phyloP scores from a whole-genome alignment of 768 basidiomycete species.

The Sutorius australiensis region DNA sequence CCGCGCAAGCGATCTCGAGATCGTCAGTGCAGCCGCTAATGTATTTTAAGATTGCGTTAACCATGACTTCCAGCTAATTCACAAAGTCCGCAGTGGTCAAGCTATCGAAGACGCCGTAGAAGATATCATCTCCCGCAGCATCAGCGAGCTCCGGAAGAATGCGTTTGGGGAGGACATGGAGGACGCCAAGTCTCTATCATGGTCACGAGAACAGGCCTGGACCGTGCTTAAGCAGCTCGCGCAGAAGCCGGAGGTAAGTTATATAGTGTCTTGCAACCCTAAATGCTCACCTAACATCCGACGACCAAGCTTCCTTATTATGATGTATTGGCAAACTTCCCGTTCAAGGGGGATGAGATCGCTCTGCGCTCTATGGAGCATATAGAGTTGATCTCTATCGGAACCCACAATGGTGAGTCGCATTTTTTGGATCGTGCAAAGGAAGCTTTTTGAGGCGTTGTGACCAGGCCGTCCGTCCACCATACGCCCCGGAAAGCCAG shows the following conservation, averaged over 20 bases:
- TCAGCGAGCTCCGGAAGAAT: conserved; percentile 82
- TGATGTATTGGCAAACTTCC: conserved; percentile 73
- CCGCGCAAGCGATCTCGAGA: conserved; percentile 84
- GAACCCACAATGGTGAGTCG: conserved; percentile 62
- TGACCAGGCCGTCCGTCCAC: conserved; percentile 70
- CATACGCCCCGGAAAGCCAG: conserved; percentile 87
- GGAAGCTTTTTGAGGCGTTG: background rate
- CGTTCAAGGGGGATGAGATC: conserved; percentile 88
- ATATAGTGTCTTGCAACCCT: conserved; percentile 21
- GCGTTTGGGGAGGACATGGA: conserved; percentile 92
- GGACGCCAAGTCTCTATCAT: conserved; percentile 77
- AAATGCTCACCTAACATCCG: background rate
- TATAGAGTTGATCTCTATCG: conserved; percentile 80
- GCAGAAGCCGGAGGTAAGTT: conserved; percentile 52
- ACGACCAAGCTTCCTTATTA: conserved; percentile 68
- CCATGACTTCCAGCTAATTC: conserved; percentile 55
- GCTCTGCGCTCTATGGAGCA: conserved; percentile 84
- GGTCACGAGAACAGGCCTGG: conserved; percentile 91
- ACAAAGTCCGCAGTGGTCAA: conserved; percentile 77
- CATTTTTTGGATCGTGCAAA: background rate
- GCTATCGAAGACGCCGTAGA: conserved; percentile 78
- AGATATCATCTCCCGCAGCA: conserved; percentile 78
- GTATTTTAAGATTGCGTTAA: background rate
- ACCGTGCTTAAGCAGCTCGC: conserved; percentile 71
- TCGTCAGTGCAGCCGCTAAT: conserved; percentile 42